Evolutionary conservation across 2,329 filamentous ascomycete species (phyloP).

Genomic region (Penicillium nordicum): DNA sequence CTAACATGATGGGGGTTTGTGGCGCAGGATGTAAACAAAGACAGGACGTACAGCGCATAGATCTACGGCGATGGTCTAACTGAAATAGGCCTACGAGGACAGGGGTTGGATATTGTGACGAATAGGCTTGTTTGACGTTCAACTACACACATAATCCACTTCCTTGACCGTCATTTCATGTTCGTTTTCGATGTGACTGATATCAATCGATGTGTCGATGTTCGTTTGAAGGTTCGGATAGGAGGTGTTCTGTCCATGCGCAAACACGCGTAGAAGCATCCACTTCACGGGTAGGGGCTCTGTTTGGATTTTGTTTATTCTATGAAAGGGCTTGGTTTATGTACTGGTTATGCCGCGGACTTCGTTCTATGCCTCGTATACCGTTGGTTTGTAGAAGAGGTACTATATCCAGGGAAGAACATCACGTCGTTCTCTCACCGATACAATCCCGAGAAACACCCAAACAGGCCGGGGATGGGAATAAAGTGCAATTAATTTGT

Average conservation of each 20-base stretch:
- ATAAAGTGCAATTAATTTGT: neutral
- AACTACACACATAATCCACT: neutral
- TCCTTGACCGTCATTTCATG: slow-evolving; percentile 1
- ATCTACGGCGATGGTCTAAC: neutral
- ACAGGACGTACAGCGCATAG: neutral
- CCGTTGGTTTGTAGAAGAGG: neutral
- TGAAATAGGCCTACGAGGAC: neutral
- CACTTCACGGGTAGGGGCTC: neutral
- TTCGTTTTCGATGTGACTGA: neutral
- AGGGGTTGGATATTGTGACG: neutral
- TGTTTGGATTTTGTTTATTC: neutral
- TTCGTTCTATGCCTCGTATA: neutral
- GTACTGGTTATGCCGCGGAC: neutral
- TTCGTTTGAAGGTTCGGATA: neutral
- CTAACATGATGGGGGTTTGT: neutral
- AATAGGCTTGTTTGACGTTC: neutral
- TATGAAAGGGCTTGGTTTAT: neutral
- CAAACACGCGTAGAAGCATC: neutral
- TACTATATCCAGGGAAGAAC: too few relatives aligned
- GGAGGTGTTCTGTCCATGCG: neutral
- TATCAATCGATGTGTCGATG: neutral
- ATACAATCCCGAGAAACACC: neutral
- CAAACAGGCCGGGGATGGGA: neutral
- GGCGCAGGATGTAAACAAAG: slow-evolving; percentile 3
- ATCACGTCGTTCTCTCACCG: neutral